Base-by-base conservation (phyloP, 768 basidiomycete genomes). In the Hygrophorus russula region DNA sequence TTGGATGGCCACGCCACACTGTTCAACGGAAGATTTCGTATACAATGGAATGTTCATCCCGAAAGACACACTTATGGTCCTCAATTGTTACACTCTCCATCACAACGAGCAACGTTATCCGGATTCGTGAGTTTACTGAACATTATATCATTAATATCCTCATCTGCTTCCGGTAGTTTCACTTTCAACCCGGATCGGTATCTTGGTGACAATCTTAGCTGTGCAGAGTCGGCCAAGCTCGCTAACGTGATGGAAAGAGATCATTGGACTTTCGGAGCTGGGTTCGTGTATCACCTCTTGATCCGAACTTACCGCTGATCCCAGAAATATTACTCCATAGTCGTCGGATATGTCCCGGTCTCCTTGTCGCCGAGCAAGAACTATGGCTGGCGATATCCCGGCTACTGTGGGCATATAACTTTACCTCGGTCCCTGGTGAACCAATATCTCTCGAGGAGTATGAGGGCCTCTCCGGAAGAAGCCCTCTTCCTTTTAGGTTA, bases 201-300 rank as follows among this genome's bases (percentile, higher is more conserved):
- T 45, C 17, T 62, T 10, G 59, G 49, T 19, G 56, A 65, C 45
- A 40, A 50, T 2, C 46, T 56, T 14, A 52, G 49, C 27, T 56
- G 46, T 32, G 43, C 49, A 6, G 61, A 59, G 42, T 64, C 62
- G 1, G 52, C 62, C 7, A 58, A 58, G n/a, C 53, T 59, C 30
- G 10, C 54, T 0, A 50, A 64, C 44, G 51, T 56, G 4, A 51
- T 53, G 52, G 49, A 59, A 24, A 47, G 64, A 18, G 64, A 66
- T 46, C 63, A 66, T 42, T 66, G 62, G 62, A 46, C 56, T 10
- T 66, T 66, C 43, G 64, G 64, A 9, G 63, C 59, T 2, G 64
- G 64, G 62, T 64, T 40, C 6, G 61, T 3, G 15, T n/a, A 38
- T 39, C 27, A 29, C 34, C 14, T 17, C 17, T 44, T 39, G 36